These are phyloP conservation scores for Ophiocytium majus DNA, from an alignment of 352 stramenopile species.

Conservation along the genomic window DNA sequence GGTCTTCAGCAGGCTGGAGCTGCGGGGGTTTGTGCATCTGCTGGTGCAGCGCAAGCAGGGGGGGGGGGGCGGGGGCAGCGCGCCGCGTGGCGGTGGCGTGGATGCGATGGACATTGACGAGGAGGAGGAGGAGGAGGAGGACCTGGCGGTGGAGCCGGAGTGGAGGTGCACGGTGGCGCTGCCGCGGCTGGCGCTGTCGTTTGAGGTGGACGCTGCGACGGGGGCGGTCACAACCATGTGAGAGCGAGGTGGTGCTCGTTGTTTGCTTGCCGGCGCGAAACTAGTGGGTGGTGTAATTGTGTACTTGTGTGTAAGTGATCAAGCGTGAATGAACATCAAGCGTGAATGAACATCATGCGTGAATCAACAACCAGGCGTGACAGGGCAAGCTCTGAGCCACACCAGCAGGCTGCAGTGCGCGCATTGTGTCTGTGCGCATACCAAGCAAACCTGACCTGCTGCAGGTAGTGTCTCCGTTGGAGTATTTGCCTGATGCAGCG, in stretches of 20 bases:
- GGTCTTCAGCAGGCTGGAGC: background rate
- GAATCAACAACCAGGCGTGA: background rate
- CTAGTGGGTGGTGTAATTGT: too few species aligned
- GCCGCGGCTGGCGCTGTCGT: background rate
- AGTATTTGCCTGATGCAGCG: too few species aligned
- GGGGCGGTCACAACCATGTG: background rate
- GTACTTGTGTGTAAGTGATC: too few species aligned
- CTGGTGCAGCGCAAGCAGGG: background rate
- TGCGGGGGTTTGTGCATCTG: background rate
- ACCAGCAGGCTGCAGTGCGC: too few species aligned
- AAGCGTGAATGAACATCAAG: too few species aligned
- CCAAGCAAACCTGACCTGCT: background rate
- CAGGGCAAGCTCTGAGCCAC: too few species aligned
- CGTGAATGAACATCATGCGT: background rate
- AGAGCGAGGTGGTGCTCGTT: background rate
- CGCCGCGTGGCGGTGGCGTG: background rate
- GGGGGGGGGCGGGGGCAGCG: background rate
- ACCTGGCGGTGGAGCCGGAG: background rate
- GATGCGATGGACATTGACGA: background rate
- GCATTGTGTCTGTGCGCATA: background rate
- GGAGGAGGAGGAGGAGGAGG: background rate
- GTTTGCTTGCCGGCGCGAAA: background rate
- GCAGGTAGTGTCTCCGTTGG: too few species aligned
- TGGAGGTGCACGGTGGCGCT: background rate
- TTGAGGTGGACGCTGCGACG: background rate